phyloP scores from a whole-genome alignment of 2,329 filamentous ascomycete species.

The Aspergillus phoenicis region DNA sequence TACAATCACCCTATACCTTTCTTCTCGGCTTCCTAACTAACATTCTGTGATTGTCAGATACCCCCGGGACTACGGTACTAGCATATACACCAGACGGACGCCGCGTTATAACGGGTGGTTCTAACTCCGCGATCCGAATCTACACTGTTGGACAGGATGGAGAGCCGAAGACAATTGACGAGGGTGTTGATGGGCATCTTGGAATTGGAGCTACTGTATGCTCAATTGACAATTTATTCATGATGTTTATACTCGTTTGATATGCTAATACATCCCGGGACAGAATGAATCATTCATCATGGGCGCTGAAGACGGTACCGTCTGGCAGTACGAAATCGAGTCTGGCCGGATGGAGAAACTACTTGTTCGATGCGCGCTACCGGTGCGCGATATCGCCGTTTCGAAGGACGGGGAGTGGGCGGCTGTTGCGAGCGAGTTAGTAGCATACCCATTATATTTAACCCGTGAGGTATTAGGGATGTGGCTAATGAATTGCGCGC shows the following conservation, averaged over 20 bases:
- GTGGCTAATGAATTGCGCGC: constrained; percentile 24
- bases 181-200: constrained; percentile 83
- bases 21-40: neutral
- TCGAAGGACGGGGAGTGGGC: constrained; percentile 83
- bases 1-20: neutral
- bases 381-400: constrained; percentile 81
- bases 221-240: neutral
- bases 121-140: constrained; percentile 89
- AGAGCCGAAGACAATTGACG: constrained; percentile 89
- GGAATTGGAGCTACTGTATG: constrained; percentile 71
- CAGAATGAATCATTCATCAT: constrained; percentile 82
- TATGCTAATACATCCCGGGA: constrained; percentile 4
- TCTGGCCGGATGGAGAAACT: constrained; percentile 72
- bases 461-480: too few relatives aligned
- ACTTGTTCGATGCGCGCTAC: constrained; percentile 79
- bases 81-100: constrained; percentile 87
- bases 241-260: neutral
- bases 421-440: constrained; percentile 89
- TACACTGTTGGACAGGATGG: constrained; percentile 91
- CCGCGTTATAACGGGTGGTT: constrained; percentile 85
- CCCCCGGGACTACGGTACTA: constrained; percentile 81
- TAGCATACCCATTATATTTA: constrained; percentile 12
- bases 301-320: constrained; percentile 92
- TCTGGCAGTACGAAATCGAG: constrained; percentile 85
- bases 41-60: constrained; percentile 56